A percentile compares a stretch with the other conserved stretches of the same genome.
Conservation (phyloP, 2,329 filamentous ascomycete species). For the Coniochaeta pulveracea region DNA sequence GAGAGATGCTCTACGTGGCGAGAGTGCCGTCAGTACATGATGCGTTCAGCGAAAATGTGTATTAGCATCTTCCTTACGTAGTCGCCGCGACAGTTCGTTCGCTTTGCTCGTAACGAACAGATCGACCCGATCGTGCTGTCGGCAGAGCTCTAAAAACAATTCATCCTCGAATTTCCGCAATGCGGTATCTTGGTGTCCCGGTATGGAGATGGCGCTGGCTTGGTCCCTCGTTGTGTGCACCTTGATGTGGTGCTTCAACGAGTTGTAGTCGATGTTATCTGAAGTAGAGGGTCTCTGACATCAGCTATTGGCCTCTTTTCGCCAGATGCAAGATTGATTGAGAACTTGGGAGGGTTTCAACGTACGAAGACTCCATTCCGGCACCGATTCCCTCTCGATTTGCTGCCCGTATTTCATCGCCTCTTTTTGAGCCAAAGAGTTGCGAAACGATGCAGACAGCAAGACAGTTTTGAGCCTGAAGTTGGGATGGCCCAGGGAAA, state of each 20-base stretch:
- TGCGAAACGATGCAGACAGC: too few relatives aligned
- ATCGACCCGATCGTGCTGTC: slow-evolving; percentile 66
- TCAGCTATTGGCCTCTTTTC: background rate
- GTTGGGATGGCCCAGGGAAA: too few relatives aligned
- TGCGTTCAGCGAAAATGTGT: background rate
- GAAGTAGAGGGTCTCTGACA: slow-evolving; percentile 8
- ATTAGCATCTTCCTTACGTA: slow-evolving; percentile 52
- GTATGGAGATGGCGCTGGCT: slow-evolving; percentile 60
- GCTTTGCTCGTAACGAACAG: slow-evolving; percentile 73
- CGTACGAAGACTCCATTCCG: slow-evolving; percentile 69
- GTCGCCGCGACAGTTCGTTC: slow-evolving; percentile 60
- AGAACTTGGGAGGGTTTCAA: slow-evolving; percentile 10
- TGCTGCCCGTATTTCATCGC: slow-evolving; percentile 68
- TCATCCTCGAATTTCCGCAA: slow-evolving; percentile 56
- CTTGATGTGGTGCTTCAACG: slow-evolving; percentile 77
- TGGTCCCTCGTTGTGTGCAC: slow-evolving; percentile 62
- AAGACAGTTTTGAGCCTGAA: too few relatives aligned
- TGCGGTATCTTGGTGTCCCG: slow-evolving; percentile 51
- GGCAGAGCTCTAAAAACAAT: slow-evolving; percentile 60
- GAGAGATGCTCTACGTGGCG: slow-evolving; percentile 35
- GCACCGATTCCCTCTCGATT: slow-evolving; percentile 64
- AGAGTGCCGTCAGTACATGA: too few relatives aligned
- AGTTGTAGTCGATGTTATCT: slow-evolving; percentile 87
- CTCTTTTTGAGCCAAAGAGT: too few relatives aligned
- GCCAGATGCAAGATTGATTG: background rate